Percentiles rank a stretch among this genome's conserved stretches.
These are phyloP conservation scores for Kwoniella bestiolae DNA, from an alignment of 768 basidiomycete species.

Conservation along the genomic window DNA sequence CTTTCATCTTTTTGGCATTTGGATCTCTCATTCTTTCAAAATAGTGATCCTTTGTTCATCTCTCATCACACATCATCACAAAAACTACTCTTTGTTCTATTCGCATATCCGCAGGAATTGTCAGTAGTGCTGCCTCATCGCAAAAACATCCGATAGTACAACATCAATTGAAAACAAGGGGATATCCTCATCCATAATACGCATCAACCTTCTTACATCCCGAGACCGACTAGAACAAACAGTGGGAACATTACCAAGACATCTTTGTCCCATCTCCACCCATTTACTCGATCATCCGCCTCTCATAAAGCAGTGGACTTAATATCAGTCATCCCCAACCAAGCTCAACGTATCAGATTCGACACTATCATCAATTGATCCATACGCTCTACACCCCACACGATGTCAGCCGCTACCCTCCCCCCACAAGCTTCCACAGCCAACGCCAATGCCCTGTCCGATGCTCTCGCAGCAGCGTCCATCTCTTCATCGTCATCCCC, in stretches of 20 bases:
- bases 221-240: neutral
- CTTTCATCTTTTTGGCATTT: too few species aligned
- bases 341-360: too few species aligned
- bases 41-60: slow-evolving; percentile 4
- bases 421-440: slow-evolving; percentile 39
- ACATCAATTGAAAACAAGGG: too few species aligned
- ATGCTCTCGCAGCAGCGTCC: slow-evolving; percentile 41
- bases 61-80: neutral
- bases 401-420: slow-evolving; percentile 27
- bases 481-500: slow-evolving; percentile 42
- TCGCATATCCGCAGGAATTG: neutral
- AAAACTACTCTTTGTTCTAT: neutral
- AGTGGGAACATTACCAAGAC: neutral
- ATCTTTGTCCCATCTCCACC: neutral
- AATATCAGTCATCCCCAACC: neutral
- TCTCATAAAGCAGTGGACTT: too few species aligned
- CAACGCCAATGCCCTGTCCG: slow-evolving; percentile 29
- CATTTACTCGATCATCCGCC: neutral
- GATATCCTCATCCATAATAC: too few species aligned
- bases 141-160: too few species aligned
- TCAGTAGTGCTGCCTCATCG: neutral
- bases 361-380: neutral
- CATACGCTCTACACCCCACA: neutral
- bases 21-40: neutral
- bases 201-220: neutral